phyloP scores from a whole-genome alignment of 75 land plant species.

The Sequoia sempervirens region DNA sequence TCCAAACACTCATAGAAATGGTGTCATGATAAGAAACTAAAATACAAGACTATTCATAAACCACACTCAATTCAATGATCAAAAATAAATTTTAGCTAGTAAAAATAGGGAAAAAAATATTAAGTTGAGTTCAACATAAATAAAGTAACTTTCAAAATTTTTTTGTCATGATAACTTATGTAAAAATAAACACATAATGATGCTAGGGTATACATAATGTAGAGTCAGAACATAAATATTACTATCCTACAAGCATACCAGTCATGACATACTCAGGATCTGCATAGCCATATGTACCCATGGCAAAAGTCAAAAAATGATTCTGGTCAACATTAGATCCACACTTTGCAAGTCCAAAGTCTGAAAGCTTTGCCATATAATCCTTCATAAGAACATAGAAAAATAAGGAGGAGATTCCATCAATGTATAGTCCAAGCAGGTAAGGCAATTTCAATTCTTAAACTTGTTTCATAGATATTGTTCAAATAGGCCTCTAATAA shows the following conservation, averaged over 20 bases:
- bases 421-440: background rate
- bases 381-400: background rate
- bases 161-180: background rate
- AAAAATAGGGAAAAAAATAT: too few relatives aligned
- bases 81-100: too few relatives aligned
- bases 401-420: background rate
- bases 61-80: too few relatives aligned
- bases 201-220: background rate
- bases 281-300: conserved; percentile 13
- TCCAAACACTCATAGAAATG: background rate
- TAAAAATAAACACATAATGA: background rate
- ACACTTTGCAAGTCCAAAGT: conserved; percentile 13
- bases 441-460: background rate
- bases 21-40: background rate
- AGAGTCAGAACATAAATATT: background rate
- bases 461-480: background rate
- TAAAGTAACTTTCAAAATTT: background rate
- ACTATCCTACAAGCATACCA: conserved; percentile 3
- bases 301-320: background rate
- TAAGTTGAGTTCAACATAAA: too few relatives aligned
- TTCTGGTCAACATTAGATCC: conserved; percentile 5
- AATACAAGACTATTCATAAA: background rate
- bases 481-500: background rate
- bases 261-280: conserved; percentile 9
- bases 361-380: conserved; percentile 10